A percentile compares a stretch with the other conserved stretches of the same genome.
These are phyloP conservation scores for Venturiaceae sp. DNA, from an alignment of 2,329 filamentous ascomycete species.

Conservation along the genomic window DNA sequence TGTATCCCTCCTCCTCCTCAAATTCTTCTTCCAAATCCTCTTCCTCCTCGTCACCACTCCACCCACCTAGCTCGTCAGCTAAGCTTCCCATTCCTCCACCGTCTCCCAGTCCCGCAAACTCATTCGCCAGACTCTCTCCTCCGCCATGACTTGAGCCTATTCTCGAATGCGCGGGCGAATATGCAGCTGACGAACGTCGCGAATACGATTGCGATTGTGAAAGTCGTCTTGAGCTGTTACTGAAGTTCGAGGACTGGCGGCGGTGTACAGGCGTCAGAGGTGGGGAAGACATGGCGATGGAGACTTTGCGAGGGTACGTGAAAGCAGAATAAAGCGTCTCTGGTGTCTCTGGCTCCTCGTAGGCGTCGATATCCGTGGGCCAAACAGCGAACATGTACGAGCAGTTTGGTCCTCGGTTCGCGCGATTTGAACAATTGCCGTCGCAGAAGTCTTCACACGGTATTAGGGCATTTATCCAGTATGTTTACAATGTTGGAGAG, in stretches of 20 bases:
- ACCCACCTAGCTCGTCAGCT: constrained; percentile 71
- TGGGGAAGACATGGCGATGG: constrained; percentile 2
- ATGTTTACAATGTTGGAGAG: too few relatives aligned
- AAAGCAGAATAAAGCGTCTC: neutral
- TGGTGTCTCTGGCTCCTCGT: neutral
- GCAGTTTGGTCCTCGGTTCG: neutral
- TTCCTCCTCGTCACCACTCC: constrained; percentile 56
- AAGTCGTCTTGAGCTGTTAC: neutral
- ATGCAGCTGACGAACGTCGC: constrained; percentile 2
- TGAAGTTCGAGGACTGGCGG: neutral
- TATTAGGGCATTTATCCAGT: too few relatives aligned
- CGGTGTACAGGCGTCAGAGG: constrained; percentile 1
- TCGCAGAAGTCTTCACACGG: too few relatives aligned
- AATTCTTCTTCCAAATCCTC: constrained; percentile 39
- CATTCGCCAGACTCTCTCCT: constrained; percentile 8
- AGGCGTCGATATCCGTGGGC: neutral
- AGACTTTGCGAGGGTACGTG: neutral
- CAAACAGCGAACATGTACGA: neutral
- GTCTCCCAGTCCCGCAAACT: constrained; percentile 13
- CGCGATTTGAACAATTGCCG: too few relatives aligned
- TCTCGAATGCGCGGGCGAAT: constrained; percentile 4
- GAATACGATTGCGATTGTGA: constrained; percentile 3
- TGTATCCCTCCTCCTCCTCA: constrained; percentile 42
- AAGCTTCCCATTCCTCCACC: constrained; percentile 55
- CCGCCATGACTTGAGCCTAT: neutral